Evolutionary conservation across 2,329 filamentous ascomycete genomes (phyloP), one percentile per base, ranked within the genome.

Genomic region (Aureobasidium sp.): DNA sequence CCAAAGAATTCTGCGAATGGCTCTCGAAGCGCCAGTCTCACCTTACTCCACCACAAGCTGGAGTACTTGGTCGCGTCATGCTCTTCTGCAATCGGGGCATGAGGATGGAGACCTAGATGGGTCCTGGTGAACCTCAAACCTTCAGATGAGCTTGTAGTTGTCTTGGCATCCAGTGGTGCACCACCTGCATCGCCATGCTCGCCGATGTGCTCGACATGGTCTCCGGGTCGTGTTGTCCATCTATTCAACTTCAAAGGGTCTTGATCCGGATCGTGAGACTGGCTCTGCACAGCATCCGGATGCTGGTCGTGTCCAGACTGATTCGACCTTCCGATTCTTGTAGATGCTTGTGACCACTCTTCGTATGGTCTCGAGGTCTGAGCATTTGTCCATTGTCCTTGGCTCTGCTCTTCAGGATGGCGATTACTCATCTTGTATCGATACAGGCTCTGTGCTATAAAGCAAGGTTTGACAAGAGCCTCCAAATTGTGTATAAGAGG

Each of bases 1-100:
- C 71, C 71, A 57, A 68, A 72, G 59, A 74, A 73, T 55, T 74
- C 72, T 0, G 70, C 66, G 27, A 74, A 70, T 0, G 71, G 71
- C 56, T 74, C 72, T 55, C 71, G 63, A 21, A 74, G 58, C 1
- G 63, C 64, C 5, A 64, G 29, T 16, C 70, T 57, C 37, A 71
- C 62, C 19, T 63, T 64, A 4, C 65, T 65, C 71, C 70, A 73
- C 11, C 66, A 55, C 17, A 72, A 55, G 27, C 68, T 60, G 6
- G 66, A 64, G 16, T 68, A 64, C 35, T 63, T 59, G 1, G 67
- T 64, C 1, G 61, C 58, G 44, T 72, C 68, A 55, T 73, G 67
- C 25, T 72, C 68, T 59, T 71, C 67, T n/a, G 65, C 57, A 4
- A 73, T 66, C 0, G 70, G 71, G 4, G 70, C 70, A 5, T 61